These are phyloP conservation scores for Ruellia speciosa DNA, from an alignment of 305 asterid genomes.

Conservation along the genomic window DNA sequence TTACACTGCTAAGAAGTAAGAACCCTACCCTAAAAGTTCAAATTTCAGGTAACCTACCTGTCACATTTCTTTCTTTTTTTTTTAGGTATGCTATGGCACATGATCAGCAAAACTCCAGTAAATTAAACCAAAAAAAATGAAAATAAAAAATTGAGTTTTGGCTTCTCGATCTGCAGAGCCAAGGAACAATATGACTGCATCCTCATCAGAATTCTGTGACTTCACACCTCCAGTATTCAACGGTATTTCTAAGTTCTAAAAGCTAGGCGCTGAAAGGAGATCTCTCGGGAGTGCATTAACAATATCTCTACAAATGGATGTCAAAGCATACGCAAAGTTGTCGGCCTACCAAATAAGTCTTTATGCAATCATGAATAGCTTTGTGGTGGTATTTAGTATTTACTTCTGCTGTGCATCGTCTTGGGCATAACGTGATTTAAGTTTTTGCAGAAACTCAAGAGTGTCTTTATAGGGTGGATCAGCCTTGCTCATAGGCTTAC, in stretches of 20 bases:
- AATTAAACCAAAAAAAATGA: too few relatives aligned
- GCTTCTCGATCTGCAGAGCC: not conserved
- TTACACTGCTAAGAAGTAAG: too few relatives aligned
- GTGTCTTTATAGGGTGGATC: constrained; percentile 93
- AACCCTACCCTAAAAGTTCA: too few relatives aligned
- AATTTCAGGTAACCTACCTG: too few relatives aligned
- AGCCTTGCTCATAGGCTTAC: constrained; percentile 76
- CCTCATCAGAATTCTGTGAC: not conserved
- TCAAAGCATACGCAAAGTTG: not conserved
- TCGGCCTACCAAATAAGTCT: not conserved
- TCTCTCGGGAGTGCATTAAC: not conserved
- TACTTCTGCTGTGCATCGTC: not conserved
- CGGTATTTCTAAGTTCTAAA: not conserved
- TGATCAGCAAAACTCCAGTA: not conserved
- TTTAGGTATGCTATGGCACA: not conserved
- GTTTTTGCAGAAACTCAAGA: constrained; percentile 61
- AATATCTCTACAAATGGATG: not conserved
- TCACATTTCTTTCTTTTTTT: not conserved
- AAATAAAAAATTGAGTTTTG: not conserved
- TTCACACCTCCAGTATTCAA: not conserved
- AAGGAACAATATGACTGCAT: not conserved
- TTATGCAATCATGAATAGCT: not conserved
- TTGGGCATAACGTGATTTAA: constrained; percentile 42
- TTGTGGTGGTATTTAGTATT: not conserved
- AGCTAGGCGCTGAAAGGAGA: not conserved